Evolutionary conservation across 352 stramenopile species (phyloP), one percentile per base, ranked within the genome.

Genomic region (Halophytophthora batemanensis): DNA sequence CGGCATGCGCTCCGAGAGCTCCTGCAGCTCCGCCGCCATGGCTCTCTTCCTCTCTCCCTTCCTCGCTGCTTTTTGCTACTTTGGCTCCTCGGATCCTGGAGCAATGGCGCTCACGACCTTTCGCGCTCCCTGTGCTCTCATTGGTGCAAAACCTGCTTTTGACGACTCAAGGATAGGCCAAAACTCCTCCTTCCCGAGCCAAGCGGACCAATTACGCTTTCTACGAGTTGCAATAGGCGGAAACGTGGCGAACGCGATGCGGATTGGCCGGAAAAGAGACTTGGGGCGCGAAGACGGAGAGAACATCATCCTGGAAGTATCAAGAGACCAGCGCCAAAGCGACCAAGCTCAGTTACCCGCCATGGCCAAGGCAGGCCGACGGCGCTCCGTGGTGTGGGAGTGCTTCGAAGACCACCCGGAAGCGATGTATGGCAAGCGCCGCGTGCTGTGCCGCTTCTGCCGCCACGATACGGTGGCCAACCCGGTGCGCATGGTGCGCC

Each of bases 391-490:
- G 22, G 69, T 78, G 3, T 78, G 69, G 69, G 51, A 59, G 56
- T 78, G 69, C 49, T 78, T 78, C 38, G 49, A 61, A 37, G 62
- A 78, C 31, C 62, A 75, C 28, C 45, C 57, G 18, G 37, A 41
- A 50, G 66, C 64, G 0, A 8, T 17, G 11, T 2, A 6, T 28
- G 54, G 56, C 46, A 70, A 68, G 53, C 65, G 69, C 23, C 69
- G 69, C 46, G 69, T 75, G 61, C 49, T 79, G n/a, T 79, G 69
- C 45, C 69, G 65, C 42, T 73, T 79, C 51, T 79, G 69, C 37
- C 53, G 64, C 14, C 69, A 73, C 44, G 69, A 79, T 51, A 64
- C 66, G 21, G 69, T 79, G 25, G 69, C 69, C 25, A 75, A 75
- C 35, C 69, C 69, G 10, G 58, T 56, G 25, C 64, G 69, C 33